Base-by-base conservation (phyloP, 177 flowering plant genomes). In the Telopea speciosissima region DNA sequence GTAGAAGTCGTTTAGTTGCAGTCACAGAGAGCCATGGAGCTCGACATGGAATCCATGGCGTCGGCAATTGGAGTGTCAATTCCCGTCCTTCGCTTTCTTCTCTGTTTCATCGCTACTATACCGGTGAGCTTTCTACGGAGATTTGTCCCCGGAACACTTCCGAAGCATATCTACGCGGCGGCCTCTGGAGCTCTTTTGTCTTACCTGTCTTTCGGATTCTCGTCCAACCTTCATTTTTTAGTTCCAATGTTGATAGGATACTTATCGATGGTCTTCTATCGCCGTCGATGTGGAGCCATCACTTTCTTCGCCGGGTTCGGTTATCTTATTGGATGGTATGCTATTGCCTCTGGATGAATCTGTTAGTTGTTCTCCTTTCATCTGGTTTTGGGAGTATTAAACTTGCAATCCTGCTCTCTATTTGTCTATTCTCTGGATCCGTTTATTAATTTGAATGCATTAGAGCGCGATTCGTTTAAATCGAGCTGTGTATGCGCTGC, bases 271-370 rank as follows among this genome's bases (percentile, higher is more conserved):
- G 70, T 85, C 62, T 26, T 86, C n/a, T 83, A n/a, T 70, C 88
- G 99, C 26, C 72, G 79, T 31, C 72, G 77, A 24, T 89, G 94
- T 63, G 99, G 99, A 14, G 74, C 87, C 74, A 60, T 95, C 72
- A 89, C 99, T 0, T 95, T 91, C 82, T 77, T 88, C 80, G 49
- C 81, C n/a, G 91, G 88, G 10, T 90, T 95, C 66, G 99, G 90
- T 3, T 95, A 93, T 72, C 90, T 95, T 68, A 90, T 95, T 62
- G 97, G 91, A 22, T 95, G 99, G 99, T 95, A 77, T 23, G 83
- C 75, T 8, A 3, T 9, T 36, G 23, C 45, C 7, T 2, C 21
- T 13, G 25, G 5, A 42, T 26, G 12, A 19, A 36, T 36, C 9
- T 36, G 7, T 5, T 36, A 36, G 8, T 36, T 36, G 9, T 36